Conservation (phyloP, 768 basidiomycete species). For the Calocera cornea region DNA sequence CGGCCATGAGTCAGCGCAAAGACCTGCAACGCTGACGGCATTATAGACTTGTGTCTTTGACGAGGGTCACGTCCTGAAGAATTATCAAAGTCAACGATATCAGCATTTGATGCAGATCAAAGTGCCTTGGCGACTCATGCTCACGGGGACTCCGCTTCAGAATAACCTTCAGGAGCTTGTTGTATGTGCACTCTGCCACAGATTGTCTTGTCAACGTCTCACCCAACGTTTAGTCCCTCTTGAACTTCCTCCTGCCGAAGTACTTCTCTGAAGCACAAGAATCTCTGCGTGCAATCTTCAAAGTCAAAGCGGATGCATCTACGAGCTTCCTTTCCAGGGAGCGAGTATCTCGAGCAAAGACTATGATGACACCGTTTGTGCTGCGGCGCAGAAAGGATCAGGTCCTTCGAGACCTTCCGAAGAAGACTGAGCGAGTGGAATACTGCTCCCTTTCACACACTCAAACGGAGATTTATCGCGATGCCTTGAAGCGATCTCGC, state of each 20-base stretch:
- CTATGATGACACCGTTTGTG: constrained; percentile 99
- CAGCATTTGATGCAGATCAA: constrained; percentile 72
- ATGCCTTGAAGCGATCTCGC: constrained; percentile 71
- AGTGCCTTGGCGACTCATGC: constrained; percentile 76
- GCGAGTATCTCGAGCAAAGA: constrained; percentile 87
- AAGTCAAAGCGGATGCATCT: constrained; percentile 85
- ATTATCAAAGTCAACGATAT: constrained; percentile 94
- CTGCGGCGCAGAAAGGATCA: constrained; percentile 94
- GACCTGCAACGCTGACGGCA: not conserved
- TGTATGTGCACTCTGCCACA: constrained; percentile 44
- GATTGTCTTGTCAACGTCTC: not conserved
- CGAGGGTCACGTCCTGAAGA: constrained; percentile 95
- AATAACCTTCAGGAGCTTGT: constrained; percentile 84
- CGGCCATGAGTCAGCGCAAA: not conserved
- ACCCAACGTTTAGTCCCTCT: constrained; percentile 57
- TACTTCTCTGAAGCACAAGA: constrained; percentile 68
- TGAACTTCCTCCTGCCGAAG: constrained; percentile 94
- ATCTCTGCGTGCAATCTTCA: constrained; percentile 86
- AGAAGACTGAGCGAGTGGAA: constrained; percentile 83
- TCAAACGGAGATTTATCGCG: constrained; percentile 72
- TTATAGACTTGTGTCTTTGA: constrained; percentile 82
- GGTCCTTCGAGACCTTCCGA: constrained; percentile 84
- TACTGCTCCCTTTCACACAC: constrained; percentile 85
- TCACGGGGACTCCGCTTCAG: constrained; percentile 92
- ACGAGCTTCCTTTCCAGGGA: constrained; percentile 80